Evolutionary conservation across 352 stramenopile genomes (phyloP), one percentile per base, ranked within the genome.

Genomic region (Pseudoperonospora humuli): DNA sequence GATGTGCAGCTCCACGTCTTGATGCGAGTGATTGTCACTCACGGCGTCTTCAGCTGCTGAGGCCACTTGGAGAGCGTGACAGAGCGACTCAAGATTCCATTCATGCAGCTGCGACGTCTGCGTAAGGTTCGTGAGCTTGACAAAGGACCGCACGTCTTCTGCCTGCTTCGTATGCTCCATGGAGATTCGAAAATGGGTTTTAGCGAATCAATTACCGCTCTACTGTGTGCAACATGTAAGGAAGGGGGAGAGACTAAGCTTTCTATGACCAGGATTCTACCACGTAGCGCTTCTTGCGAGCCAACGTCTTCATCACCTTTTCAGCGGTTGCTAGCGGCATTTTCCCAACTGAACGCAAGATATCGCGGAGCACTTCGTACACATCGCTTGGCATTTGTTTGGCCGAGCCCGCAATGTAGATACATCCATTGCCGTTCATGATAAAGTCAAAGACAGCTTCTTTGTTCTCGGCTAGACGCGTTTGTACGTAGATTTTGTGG

Each of bases 311-410:
- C 69, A 95, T 83, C 15, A 84, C 58, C 13, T 57, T 67, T 40
- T 90, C 78, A 0, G 82, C 82, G 13, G 74, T 66, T 42, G 74
- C 55, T 10, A 86, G 21, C 1, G 71, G 64, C 21, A 96, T 42
- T 36, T 86, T 70, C 0, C 83, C 86, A 5, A 92, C 69, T 4
- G 64, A 77, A 1, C 71, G 77, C 3, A 96, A 49, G 27, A 93
- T 93, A 21, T 92, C 78, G n/a, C 79, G 65, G 7, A 97, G 45
- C 20, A 84, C 79, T 44, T 96, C 80, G 52, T 90, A 82, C 4
- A 97, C 86, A 36, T 97, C 89, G 11, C 56, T 79, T 1, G 87
- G 88, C 89, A 97, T 97, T 27, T 76, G 79, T 54, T 96, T 97
- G 5, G 89, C 86, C 1, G 80, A 94, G 6, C 89, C 90, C 1